Conservation (phyloP, 139 green algal genomes). For the Raphidocelis subcapitata region DNA sequence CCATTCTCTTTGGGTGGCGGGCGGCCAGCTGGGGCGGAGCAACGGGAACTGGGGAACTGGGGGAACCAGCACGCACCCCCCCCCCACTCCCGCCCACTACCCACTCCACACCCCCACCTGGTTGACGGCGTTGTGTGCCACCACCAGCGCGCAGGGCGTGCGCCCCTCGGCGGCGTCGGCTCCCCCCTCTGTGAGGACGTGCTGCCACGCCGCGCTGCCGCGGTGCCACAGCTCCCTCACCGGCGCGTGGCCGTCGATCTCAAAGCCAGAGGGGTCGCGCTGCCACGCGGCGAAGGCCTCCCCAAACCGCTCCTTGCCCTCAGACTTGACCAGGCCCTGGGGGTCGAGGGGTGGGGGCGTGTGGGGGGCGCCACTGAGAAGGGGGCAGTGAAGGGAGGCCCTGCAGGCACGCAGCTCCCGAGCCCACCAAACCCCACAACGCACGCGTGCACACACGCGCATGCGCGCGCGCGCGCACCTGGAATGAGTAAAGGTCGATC, state of each 20-base stretch:
- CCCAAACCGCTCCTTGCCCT: slow-evolving; percentile 72
- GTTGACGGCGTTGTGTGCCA: slow-evolving; percentile 97
- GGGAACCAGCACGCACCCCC: no score
- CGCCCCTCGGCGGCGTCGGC: background rate
- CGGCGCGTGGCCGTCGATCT: slow-evolving; percentile 81
- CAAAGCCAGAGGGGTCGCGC: slow-evolving; percentile 69
- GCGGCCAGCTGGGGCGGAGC: no score
- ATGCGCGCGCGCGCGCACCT: slow-evolving; percentile 45
- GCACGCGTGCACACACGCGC: no score
- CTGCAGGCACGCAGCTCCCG: no score
- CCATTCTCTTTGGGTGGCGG: no score
- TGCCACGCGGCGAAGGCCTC: slow-evolving; percentile 82
- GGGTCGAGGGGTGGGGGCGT: background rate
- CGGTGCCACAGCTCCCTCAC: slow-evolving; percentile 85
- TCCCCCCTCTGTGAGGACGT: slow-evolving; percentile 51
- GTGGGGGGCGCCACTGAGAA: background rate
- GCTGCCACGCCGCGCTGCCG: slow-evolving; percentile 84
- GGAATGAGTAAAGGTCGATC: slow-evolving; percentile 96
- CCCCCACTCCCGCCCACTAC: no score
- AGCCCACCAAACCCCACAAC: no score
- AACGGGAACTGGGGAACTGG: no score
- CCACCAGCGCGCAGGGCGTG: slow-evolving; percentile 65
- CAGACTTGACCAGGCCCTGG: slow-evolving; percentile 87
- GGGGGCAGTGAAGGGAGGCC: background rate
- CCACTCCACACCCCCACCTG: slow-evolving; percentile 66